Evolutionary conservation across 2,329 filamentous ascomycete genomes (phyloP), one percentile per base, ranked within the genome.

Genomic region (Aspergillus versicolor): DNA sequence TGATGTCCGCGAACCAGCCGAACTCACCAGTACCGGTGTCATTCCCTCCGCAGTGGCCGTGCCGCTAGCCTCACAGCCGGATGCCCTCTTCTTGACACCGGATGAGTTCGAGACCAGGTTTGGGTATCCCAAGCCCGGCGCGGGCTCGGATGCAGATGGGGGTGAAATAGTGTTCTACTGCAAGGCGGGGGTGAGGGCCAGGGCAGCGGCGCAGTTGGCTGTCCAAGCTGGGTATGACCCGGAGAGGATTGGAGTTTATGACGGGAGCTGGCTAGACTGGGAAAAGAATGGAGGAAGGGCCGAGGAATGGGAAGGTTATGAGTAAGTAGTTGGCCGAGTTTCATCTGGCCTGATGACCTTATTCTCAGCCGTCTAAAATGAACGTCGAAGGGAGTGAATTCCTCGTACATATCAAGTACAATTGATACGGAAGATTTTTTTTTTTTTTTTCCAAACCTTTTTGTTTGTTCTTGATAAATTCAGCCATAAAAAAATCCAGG

Each of bases 31-130:
- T 19, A 78, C 77, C 1, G 77, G 79, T 12, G 73, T 77, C 5
- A 97, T 99, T 69, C 94, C 94, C 1, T 84, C 84, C 45, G 87
- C 92, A 1, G 77, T 93, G 67, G 93, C 93, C 78, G 84, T 99
- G 48, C 93, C 94, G 50, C 82, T 97, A 61, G 84, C 81, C 7
- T 88, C 87, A 5, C 82, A 86, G 42, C 87, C 92, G 1, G 92
- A 97, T 73, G 88, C 88, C 58, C 87, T 95, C 67, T 88, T 92
- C 73, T 82, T 97, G 7, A 72, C 81, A 0, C 80, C 82, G 0
- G 88, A 90, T 12, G 92, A 96, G 62, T 97, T 97, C 70, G 84
- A 89, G 70, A 90, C 91, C 59, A 79, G 88, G 15, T 92, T 91
- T 74, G 92, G 91, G 4, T 96, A 89, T 69, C 77, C 81, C 58